phyloP scores from a whole-genome alignment of 1,284 basidiomycete genomes.

The Trametes sp. region DNA sequence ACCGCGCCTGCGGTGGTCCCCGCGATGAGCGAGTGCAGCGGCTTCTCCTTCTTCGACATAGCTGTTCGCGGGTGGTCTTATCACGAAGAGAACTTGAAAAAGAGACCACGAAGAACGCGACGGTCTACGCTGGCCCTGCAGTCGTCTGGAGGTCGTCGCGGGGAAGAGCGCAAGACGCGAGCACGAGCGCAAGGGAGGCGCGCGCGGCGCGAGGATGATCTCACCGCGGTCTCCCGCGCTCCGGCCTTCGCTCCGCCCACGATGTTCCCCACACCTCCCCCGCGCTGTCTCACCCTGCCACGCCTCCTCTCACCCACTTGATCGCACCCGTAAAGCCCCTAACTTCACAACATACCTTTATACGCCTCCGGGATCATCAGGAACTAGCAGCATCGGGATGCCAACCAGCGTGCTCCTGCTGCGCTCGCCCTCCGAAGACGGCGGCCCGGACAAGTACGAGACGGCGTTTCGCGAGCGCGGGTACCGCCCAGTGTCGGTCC shows the following conservation, averaged over 20 bases:
- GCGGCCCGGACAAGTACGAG: conserved; percentile 39
- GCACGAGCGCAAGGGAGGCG: conserved; percentile 1
- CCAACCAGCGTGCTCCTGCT: conserved; percentile 58
- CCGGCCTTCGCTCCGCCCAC: conserved; percentile 10
- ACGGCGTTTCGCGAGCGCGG: conserved; percentile 31
- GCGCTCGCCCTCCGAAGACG: conserved; percentile 53
- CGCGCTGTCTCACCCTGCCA: neutral
- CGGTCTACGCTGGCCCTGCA: neutral
- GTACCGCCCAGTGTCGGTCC: conserved; percentile 63
- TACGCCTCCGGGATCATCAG: neutral
- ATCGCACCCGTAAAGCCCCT: too few species aligned
- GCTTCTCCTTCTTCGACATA: conserved; percentile 72
- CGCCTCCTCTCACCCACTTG: neutral
- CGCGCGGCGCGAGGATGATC: conserved; percentile 13
- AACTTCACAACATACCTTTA: too few species aligned
- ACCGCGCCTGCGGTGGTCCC: conserved; percentile 95
- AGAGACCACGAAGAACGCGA: neutral
- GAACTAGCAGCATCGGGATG: conserved; percentile 13
- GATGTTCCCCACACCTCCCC: conserved; percentile 5
- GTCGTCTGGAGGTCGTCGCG: neutral
- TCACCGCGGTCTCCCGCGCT: conserved; percentile 17
- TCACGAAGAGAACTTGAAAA: neutral
- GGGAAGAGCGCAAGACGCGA: conserved; percentile 1
- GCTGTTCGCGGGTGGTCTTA: neutral
- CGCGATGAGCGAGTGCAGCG: conserved; percentile 83